Base-by-base conservation (phyloP, 352 stramenopile genomes). In the Peronosclerospora sorghi region DNA sequence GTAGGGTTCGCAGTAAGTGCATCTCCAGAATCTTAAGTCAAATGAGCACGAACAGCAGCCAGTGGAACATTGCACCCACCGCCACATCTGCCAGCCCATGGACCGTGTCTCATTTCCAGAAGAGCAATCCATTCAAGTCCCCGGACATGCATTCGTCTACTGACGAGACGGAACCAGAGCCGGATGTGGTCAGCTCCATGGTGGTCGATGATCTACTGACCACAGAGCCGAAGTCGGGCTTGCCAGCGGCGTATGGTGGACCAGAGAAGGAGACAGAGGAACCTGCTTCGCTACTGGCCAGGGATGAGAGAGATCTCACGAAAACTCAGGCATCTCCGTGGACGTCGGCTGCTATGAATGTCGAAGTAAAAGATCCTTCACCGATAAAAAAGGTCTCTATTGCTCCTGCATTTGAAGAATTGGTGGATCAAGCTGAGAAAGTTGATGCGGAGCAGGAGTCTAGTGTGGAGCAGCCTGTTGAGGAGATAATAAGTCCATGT, bases 1-100 rank as follows among this genome's bases (percentile, higher is more conserved):
- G 45, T 26, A 2, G 67, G 62, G 48, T 56, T 65, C 34, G 35
- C 60, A 79, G 75, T 86, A 43, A 76, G 58, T 45, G 83, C 86
- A 56, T 20, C 50, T 83, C 15, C 79, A 84, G 56, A 83, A 86
- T 53, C 68, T 80, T 48, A 74, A 71, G 35, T 77, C 56, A 36
- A 68, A 64, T 72, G 51, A 65, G 45, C 43, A 52, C 59, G 27
- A 48, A 62, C 40, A 69, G 47, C 30, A 66, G 59, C 38, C 67
- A 69, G 15, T 83, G 73, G 73, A 85, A 85, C 44, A 43, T 73
- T 19, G 46, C 66, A 2, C 67, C 67, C 17, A 45, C 45, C 39
- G 34, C 57, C 20, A 35, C 60, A 34, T 21, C 54, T 13, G 41
- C 51, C 10, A 73, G 55, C 26, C 59, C 59, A 1, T 73, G 62